Base-by-base conservation (phyloP, 2,329 filamentous ascomycete genomes). In the Truncatella angustata region DNA sequence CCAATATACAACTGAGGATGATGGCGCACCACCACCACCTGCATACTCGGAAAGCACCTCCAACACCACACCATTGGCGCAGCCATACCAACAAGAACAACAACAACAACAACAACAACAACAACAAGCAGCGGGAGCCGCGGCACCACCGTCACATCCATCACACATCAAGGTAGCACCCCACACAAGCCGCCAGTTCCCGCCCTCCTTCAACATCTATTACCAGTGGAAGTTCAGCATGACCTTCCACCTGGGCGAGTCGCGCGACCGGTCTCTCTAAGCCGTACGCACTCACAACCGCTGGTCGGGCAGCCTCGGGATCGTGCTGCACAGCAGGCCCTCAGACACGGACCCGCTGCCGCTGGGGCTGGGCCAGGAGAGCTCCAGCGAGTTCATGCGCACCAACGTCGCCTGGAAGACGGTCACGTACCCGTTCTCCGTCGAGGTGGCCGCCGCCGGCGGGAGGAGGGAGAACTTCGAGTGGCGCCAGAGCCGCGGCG, bases 401-500 rank as follows among this genome's bases (percentile, higher is more conserved):
- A 39, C 30, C 18, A 30, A 49, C 14, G 18, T 35, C 23, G 14
- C 36, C 32, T 51, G 49, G 50, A 52, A 43, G 11, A 32, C 45
- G 40, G 4, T 24, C n/a, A 43, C 44, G 28, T 51, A 52, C 48
- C 36, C n/a, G 4, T 59, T 63, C 36, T 26, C 56, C 18, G 37
- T 57, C 21, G 56, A 58, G 12, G 57, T 62, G 3, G 56, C 56
- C 35, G 32, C 9, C n/a, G 40, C 47, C 18, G 32, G 37, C 9
- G 50, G 51, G 20, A 52, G 49, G 40, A 39, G 24, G 2, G 63
- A 64, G 55, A 24, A 55, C 32, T 66, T 66, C 47, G 56, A 64
- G 49, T 66, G 62, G 63, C 58, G 61, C 14, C 40, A 40, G 18
- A 64, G 57, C 26, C 32, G 52, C 7, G 60, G 59, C 47, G 52